phyloP scores from a whole-genome alignment of 257 asterid species.

The Solanum tarapatanum region DNA sequence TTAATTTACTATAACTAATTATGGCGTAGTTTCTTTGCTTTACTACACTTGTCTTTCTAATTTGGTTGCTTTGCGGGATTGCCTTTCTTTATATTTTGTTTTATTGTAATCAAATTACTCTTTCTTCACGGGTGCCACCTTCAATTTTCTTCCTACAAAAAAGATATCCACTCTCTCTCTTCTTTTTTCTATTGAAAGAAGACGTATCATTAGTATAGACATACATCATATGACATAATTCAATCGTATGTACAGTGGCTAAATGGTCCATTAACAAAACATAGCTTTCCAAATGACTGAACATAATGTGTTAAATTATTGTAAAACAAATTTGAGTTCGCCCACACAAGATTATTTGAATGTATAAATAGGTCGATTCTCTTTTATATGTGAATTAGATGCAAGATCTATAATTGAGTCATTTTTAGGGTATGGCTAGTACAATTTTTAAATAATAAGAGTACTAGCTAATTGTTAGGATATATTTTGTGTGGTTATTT shows the following conservation, averaged over 20 bases:
- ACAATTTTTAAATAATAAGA: too few relatives aligned
- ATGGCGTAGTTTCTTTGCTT: slow-evolving; percentile 5
- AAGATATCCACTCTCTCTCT: background rate
- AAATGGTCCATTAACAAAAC: background rate
- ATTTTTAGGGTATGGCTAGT: background rate
- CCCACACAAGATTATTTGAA: background rate
- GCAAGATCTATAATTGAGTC: background rate
- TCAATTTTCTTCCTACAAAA: background rate
- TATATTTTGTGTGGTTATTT: background rate
- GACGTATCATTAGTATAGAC: background rate
- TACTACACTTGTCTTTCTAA: background rate
- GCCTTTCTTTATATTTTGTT: background rate
- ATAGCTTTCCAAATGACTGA: background rate
- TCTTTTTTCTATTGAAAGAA: background rate
- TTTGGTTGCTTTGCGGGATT: background rate
- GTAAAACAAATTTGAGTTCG: background rate
- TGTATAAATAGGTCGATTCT: background rate
- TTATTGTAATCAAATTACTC: background rate
- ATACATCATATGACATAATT: background rate
- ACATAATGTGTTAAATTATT: background rate
- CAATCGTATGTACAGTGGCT: background rate
- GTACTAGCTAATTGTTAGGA: background rate
- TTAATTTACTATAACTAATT: background rate
- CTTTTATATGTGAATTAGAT: background rate
- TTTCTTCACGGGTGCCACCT: background rate